Base-by-base conservation (phyloP, 2,329 filamentous ascomycete species). In the Neodidymelliopsis sp. region DNA sequence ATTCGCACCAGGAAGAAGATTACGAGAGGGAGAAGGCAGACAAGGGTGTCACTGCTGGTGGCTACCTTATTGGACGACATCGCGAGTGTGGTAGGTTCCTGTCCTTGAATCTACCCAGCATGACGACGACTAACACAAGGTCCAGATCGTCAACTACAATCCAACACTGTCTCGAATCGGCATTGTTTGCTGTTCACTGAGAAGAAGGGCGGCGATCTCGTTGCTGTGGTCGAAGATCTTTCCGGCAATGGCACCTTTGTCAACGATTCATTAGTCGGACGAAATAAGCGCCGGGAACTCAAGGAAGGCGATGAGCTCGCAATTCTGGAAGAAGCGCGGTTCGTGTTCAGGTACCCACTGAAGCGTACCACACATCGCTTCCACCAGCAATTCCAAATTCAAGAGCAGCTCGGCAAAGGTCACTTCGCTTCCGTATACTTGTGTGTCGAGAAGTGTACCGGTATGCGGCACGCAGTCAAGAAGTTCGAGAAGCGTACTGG, bases 171-270 rank as follows among this genome's bases (percentile, higher is more conserved):
- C 31, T 97, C 92, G 13, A 97, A 97, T 68, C 84, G 92, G 4
- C 89, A 92, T 72, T 90, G 87, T 56, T 75, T 90, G 7, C 59
- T 90, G 2, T 90, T 89, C 63, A 79, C 77, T 38, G 82, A 87
- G 67, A 84, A 81, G 57, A 81, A 79, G 55, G 75, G 77, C 39
- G 82, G 84, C 24, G 79, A 80, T 54, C 68, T 78, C 1, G 74
- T 85, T 30, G 93, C 91, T 7, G 83, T 97, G 10, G 74, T 99
- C 4, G 92, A 99, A 71, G 94, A 99, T 71, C 77, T 97, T 15
- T 99, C 94, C 6, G 94, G 87, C 68, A 99, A 99, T 69, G 94
- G 94, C 39, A 99, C 95, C 0, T 99, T 92, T 69, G 88, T 99
- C 62, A 97, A 97, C 66, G 91, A 97, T 63, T 88, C 87, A 12